phyloP scores from a whole-genome alignment of 768 basidiomycete species.

The Suillus decipiens region DNA sequence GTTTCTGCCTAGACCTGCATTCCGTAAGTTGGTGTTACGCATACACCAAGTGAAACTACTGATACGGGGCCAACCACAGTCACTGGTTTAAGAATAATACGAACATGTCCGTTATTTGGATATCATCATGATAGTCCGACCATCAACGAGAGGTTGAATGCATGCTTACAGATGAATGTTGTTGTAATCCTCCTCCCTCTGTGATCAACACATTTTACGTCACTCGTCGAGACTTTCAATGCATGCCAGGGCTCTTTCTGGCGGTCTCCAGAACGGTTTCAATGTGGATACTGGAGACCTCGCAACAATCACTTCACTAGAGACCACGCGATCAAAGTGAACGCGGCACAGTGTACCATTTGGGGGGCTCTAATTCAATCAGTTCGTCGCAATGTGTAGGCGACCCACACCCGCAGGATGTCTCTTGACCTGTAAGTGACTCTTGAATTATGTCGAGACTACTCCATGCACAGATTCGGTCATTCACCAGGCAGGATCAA shows the following conservation, averaged over 20 bases:
- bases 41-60: background rate
- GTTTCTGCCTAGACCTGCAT: background rate
- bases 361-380: background rate
- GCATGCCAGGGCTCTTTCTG: background rate
- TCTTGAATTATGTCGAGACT: background rate
- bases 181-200: background rate
- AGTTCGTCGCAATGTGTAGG: background rate
- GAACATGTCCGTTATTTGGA: background rate
- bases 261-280: too few species aligned
- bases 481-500: background rate
- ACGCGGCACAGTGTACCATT: background rate
- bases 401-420: background rate
- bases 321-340: background rate
- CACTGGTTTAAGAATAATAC: background rate
- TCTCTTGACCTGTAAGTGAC: background rate
- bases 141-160: background rate
- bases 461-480: background rate
- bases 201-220: background rate
- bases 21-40: background rate
- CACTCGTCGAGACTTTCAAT: background rate
- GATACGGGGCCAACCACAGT: background rate
- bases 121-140: background rate
- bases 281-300: too few species aligned
- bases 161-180: background rate
- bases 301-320: background rate